phyloP scores from a whole-genome alignment of 176 grass and related monocot genomes.

The Carex scoparia region DNA sequence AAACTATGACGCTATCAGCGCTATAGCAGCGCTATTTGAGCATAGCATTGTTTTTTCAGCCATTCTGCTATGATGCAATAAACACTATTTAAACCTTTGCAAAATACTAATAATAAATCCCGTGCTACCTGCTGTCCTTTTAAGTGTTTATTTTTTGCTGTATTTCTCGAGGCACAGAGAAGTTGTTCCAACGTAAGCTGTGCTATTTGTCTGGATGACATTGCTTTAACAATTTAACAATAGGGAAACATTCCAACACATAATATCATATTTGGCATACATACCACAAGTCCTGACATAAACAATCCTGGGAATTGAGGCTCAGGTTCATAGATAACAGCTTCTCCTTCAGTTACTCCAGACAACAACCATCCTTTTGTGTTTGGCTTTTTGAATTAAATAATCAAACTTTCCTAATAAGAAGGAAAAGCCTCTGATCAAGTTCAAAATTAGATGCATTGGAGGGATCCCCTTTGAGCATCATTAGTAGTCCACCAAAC shows the following conservation, averaged over 20 bases:
- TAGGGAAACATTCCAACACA: neutral
- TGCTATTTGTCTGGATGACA: neutral
- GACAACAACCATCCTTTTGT: neutral
- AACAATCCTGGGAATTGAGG: neutral
- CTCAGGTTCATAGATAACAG: neutral
- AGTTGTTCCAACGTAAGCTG: neutral
- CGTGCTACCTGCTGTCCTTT: too few species aligned
- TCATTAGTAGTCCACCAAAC: conserved; percentile 53
- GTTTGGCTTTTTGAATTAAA: neutral
- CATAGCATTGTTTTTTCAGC: too few species aligned
- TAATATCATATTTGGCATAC: neutral
- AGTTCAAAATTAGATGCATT: conserved; percentile 42
- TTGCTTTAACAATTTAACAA: neutral
- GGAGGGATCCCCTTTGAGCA: conserved; percentile 44
- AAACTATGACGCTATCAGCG: too few species aligned
- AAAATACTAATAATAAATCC: too few species aligned
- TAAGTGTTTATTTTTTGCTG: too few species aligned
- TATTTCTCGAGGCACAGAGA: too few species aligned
- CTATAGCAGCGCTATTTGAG: too few species aligned
- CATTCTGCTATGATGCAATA: too few species aligned
- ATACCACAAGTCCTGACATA: neutral
- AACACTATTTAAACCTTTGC: too few species aligned
- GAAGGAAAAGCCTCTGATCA: conserved; percentile 57
- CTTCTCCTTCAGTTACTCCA: neutral
- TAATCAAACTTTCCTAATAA: conserved; percentile 42